Conservation (phyloP, 2,329 filamentous ascomycete genomes). For the Domatiomyces catenatus region DNA sequence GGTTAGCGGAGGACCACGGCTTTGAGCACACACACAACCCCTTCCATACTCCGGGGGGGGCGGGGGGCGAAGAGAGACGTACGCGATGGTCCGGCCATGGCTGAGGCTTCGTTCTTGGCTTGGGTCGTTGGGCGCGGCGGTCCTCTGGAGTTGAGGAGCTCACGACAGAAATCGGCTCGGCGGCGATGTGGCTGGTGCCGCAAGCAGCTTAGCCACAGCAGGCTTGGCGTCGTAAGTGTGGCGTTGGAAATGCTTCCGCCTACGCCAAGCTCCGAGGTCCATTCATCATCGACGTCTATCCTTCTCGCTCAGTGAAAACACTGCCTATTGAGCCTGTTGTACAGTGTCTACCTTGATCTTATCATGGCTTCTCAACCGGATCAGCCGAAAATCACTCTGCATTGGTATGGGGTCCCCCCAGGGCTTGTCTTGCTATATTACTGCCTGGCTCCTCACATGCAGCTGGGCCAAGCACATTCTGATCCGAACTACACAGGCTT, state of each 20-base stretch:
- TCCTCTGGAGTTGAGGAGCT: constrained; percentile 2
- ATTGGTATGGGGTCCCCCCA: not conserved
- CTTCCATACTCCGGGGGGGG: constrained; percentile 25
- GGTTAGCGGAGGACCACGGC: constrained; percentile 1
- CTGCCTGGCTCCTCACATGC: not conserved
- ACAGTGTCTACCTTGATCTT: not conserved
- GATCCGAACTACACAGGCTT: constrained; percentile 48
- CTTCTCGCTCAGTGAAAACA: not conserved
- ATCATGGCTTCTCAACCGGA: not conserved
- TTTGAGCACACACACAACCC: constrained; percentile 23
- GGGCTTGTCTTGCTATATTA: not conserved
- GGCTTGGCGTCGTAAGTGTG: constrained; percentile 1
- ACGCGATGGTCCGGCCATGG: constrained; percentile 38
- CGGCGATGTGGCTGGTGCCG: not conserved
- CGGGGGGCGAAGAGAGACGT: constrained; percentile 17
- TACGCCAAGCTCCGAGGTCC: not conserved
- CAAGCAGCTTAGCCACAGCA: not conserved
- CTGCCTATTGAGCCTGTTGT: not conserved
- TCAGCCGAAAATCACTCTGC: constrained; percentile 1
- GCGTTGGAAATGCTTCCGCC: not conserved
- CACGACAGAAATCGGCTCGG: constrained; percentile 1
- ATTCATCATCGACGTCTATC: not conserved
- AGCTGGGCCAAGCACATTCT: not conserved
- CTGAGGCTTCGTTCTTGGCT: constrained; percentile 17
- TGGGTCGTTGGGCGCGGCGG: constrained; percentile 2